Base-by-base conservation (phyloP, 1,139 yeast genomes). In the Blastobotrys raffinosifermentans region DNA sequence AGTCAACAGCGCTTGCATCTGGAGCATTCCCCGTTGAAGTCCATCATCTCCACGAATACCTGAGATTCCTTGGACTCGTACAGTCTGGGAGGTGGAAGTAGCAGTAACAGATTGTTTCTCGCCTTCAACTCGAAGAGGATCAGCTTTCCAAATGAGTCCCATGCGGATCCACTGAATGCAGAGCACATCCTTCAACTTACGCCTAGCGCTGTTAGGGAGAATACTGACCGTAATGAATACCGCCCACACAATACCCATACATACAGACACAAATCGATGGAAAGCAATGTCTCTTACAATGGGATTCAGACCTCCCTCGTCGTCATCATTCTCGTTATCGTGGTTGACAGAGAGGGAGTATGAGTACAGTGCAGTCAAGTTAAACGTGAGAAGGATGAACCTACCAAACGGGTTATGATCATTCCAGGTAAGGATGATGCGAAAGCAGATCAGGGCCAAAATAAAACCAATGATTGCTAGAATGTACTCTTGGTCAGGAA, bases 91-190 rank as follows among this genome's bases (percentile, higher is more conserved):
- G 16, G 39, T 29, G 5, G 39, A 36, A 15, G 42, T 40, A 11
- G 34, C 44, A 8, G 40, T 35, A n/a, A 32, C 39, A 21, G 30
- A n/a, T 23, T 29, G 7, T 13, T 35, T 20, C 5, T 29, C 17
- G 4, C 37, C 37, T 21, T 42, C 43, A 19, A 46, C 43, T 4
- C 52, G 44, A 32, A 74, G 50, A 0, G 78, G 76, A 42, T 77
- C 83, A 18, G 78, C 66, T 49, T 79, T 80, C 94, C 94, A 84
- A n/a, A 79, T 70, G 19, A 84, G 69, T 0, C 94, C 95, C 69
- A 85, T 69, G 37, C 87, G 64, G 31, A 85, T 62, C 94, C 94
- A 85, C 19, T 83, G 64, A 1, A 78, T 63, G 0, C 86, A 73
- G 19, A 84, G 57, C 0, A 85, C 85, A 22, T 69, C 67, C 45